These are phyloP conservation scores for Tilletia indica DNA, from an alignment of 1,284 basidiomycete species.

Conservation along the genomic window DNA sequence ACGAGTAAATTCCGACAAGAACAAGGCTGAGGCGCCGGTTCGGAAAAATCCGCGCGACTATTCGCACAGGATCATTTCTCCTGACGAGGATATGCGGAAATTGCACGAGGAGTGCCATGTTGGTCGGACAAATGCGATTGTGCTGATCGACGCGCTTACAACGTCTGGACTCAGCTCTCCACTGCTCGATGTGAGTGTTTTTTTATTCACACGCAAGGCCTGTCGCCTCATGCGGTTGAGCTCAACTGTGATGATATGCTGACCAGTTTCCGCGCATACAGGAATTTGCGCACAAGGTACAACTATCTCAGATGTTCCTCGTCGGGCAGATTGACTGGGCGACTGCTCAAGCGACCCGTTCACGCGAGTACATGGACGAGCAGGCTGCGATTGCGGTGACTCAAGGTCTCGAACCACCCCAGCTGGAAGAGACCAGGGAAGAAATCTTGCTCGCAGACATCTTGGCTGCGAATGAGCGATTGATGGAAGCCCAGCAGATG, in stretches of 20 bases:
- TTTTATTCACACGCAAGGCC: not conserved
- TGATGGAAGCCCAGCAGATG: conserved; percentile 27
- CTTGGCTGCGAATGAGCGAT: conserved; percentile 36
- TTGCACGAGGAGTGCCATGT: conserved; percentile 44
- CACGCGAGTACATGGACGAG: conserved; percentile 12
- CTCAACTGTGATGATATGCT: conserved; percentile 22
- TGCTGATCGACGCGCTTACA: conserved; percentile 35
- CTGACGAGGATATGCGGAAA: conserved; percentile 36
- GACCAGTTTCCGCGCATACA: conserved; percentile 16
- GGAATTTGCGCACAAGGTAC: conserved; percentile 37
- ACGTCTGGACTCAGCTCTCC: conserved; percentile 20
- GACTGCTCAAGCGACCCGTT: conserved; percentile 34
- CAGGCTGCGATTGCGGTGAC: conserved; percentile 14
- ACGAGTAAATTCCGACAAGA: not conserved
- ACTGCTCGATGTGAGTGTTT: conserved; percentile 23
- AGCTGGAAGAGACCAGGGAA: conserved; percentile 27
- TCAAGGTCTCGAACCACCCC: conserved; percentile 1
- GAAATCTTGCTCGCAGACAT: conserved; percentile 41
- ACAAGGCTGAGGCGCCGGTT: not conserved
- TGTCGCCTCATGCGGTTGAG: not conserved
- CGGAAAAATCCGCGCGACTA: conserved; percentile 18
- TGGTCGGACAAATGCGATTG: conserved; percentile 34
- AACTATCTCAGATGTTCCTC: conserved; percentile 33
- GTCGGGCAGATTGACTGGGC: conserved; percentile 42
- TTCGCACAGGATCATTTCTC: conserved; percentile 18